Evolutionary conservation across 768 basidiomycete species (phyloP).

Genomic region (Lentinula raphanica): DNA sequence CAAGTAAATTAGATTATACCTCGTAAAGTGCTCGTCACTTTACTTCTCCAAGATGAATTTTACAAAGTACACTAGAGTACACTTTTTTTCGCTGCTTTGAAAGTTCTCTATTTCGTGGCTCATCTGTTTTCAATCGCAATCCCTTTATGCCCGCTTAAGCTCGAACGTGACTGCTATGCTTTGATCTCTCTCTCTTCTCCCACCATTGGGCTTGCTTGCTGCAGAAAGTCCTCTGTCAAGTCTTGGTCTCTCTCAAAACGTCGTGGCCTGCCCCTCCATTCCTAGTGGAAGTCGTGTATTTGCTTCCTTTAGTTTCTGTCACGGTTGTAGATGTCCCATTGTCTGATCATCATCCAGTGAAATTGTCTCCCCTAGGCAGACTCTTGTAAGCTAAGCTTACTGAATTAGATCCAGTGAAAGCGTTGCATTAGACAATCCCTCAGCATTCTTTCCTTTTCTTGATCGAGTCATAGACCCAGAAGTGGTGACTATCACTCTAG

Average conservation of each 20-base stretch:
- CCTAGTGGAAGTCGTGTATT: slow-evolving; percentile 60
- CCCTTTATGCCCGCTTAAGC: neutral
- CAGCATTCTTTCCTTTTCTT: slow-evolving; percentile 73
- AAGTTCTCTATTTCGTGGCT: slow-evolving; percentile 1
- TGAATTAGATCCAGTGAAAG: too few relatives aligned
- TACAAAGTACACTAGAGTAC: too few relatives aligned
- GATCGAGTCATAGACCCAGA: slow-evolving; percentile 56
- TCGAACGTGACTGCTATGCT: slow-evolving; percentile 5
- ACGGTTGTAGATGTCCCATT: neutral
- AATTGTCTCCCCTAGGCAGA: too few relatives aligned
- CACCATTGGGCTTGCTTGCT: neutral
- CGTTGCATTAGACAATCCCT: slow-evolving; percentile 64
- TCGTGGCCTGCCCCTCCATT: slow-evolving; percentile 64
- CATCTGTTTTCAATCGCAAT: neutral
- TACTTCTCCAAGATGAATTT: too few relatives aligned
- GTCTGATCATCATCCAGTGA: slow-evolving; percentile 37
- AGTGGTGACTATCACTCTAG: slow-evolving; percentile 25
- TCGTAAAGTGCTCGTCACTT: too few relatives aligned
- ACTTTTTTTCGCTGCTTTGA: too few relatives aligned
- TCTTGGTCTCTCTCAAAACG: slow-evolving; percentile 55
- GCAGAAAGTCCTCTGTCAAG: slow-evolving; percentile 39
- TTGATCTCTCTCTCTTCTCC: slow-evolving; percentile 1
- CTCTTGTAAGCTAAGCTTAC: too few relatives aligned
- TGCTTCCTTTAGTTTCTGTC: slow-evolving; percentile 6
- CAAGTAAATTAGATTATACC: too few relatives aligned